Base-by-base conservation (phyloP, 345 rosid species). In the Physaria fendleri region DNA sequence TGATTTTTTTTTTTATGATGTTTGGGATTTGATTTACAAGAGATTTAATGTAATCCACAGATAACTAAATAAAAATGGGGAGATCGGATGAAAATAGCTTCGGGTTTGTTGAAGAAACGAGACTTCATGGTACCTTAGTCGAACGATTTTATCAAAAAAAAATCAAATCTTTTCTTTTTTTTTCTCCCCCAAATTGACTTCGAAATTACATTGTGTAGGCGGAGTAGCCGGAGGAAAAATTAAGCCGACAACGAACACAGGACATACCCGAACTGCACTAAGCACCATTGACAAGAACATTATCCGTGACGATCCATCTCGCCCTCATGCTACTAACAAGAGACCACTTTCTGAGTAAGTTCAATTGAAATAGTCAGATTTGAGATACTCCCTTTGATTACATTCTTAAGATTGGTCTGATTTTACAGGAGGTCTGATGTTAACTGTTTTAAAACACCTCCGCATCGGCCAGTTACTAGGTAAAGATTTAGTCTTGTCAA, bases 391-490 rank as follows among this genome's bases (percentile, higher is more conserved):
- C 2, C 28, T 55, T 42, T 39, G 45, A 10, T 55, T 32, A 42
- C 39, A 44, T 2, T 50, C 39, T 28, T 43, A 35, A 27, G 6
- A 38, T 23, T 46, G 49, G 4, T 21, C 34, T 52, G 43, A 24
- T 34, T 49, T 42, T 44, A 22, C 68, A 85, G 91, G 72, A 74
- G 67, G 74, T n/a, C n/a, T n/a, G 59, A 78, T 77, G 83, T 52
- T 32, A 45, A 54, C 11, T 69, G 73, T 71, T 81, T 71, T 55
- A 79, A 74, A 54, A 81, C 79, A 40, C 87, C 84, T 5, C 64
- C 57, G 35, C 91, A 89, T 72, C 81, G 95, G 52, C 95, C 97
- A 22, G 64, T 93, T 32, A 93, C 97, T 45, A 83, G 99, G 94
- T 89, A 42, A 60, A 78, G 13, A 17, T 62, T 59, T 14, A 25